phyloP scores from a whole-genome alignment of 2,329 filamentous ascomycete species.

The Colletotrichum sp. region DNA sequence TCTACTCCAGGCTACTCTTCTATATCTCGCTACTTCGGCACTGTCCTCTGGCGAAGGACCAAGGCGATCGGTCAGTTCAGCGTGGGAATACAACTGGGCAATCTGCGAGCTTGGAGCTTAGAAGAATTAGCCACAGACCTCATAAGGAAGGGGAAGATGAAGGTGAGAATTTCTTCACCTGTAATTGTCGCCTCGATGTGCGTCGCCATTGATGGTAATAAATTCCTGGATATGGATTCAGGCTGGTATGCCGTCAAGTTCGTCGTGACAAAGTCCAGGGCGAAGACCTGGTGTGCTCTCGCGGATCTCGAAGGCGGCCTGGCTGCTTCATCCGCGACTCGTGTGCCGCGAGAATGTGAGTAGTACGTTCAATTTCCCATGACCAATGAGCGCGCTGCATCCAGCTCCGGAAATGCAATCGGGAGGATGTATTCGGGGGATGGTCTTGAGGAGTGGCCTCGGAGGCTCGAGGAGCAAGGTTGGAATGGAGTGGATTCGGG shows the following conservation, averaged over 20 bases:
- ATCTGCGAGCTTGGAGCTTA: background rate
- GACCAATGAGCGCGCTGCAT: background rate
- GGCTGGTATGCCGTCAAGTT: background rate
- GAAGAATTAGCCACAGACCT: background rate
- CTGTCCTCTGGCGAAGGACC: no score
- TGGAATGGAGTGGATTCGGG: background rate
- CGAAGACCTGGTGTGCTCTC: background rate
- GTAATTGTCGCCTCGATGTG: background rate
- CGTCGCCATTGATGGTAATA: background rate
- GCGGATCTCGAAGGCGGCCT: background rate
- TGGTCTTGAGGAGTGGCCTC: background rate
- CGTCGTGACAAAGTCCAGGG: background rate
- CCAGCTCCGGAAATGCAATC: background rate
- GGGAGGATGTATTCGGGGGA: background rate
- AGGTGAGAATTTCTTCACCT: background rate
- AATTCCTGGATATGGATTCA: background rate
- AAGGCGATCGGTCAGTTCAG: background rate
- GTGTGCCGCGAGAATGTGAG: background rate
- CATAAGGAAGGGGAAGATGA: background rate
- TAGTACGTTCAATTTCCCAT: background rate
- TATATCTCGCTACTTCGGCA: no score
- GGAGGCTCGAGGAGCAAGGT: background rate
- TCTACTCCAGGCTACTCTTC: no score
- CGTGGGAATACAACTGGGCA: background rate
- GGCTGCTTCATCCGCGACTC: background rate